Evolutionary conservation across 768 basidiomycete species (phyloP).

Genomic region (Heimioporus sp.): DNA sequence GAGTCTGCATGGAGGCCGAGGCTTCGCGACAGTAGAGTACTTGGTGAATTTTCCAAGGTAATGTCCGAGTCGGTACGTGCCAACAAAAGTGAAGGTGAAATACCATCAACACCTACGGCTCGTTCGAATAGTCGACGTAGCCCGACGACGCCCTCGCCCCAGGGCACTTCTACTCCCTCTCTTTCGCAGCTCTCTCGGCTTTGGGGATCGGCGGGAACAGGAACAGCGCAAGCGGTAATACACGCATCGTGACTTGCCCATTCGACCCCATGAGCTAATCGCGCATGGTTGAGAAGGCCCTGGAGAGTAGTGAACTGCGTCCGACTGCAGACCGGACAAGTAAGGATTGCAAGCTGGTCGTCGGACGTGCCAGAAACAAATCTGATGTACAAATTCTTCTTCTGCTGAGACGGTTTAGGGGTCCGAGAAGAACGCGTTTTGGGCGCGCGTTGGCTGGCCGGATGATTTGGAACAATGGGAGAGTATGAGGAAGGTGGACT

Average conservation of each 20-base stretch:
- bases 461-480: constrained; percentile 12
- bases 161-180: constrained; percentile 35
- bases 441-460: constrained; percentile 15
- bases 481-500: constrained; percentile 23
- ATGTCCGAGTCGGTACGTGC: neutral
- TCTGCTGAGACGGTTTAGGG: constrained; percentile 26
- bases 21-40: constrained; percentile 44
- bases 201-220: constrained; percentile 32
- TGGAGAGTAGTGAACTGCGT: constrained; percentile 51
- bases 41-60: constrained; percentile 17
- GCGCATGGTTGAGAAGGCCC: constrained; percentile 51
- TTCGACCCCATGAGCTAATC: constrained; percentile 46
- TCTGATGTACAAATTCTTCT: constrained; percentile 42
- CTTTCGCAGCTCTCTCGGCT: constrained; percentile 37
- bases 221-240: constrained; percentile 42
- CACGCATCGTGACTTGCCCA: constrained; percentile 54
- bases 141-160: constrained; percentile 40
- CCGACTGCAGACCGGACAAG: constrained; percentile 43
- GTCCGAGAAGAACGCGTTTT: constrained; percentile 29
- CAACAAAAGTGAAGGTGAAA: constrained; percentile 10
- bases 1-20: constrained; percentile 52
- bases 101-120: constrained; percentile 41
- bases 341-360: constrained; percentile 33
- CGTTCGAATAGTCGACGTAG: constrained; percentile 47
- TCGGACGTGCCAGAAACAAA: constrained; percentile 27